Evolutionary conservation across 2,329 filamentous ascomycete species (phyloP).

Genomic region (Coniella lustricola): DNA sequence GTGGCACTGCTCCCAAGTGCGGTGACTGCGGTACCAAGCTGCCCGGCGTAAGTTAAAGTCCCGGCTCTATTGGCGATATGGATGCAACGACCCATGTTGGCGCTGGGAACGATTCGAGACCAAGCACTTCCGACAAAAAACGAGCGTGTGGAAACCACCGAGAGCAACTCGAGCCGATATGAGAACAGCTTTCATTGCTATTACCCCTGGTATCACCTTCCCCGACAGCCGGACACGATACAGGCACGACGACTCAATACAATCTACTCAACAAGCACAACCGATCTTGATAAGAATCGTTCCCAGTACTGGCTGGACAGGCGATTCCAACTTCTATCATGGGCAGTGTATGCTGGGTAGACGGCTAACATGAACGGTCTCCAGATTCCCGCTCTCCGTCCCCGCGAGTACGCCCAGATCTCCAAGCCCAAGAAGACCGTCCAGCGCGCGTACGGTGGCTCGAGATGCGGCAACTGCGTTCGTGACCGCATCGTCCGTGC

Average conservation of each 20-base stretch:
- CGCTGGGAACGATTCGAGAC: neutral
- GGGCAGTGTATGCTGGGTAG: neutral
- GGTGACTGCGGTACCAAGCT: slow-evolving; percentile 98
- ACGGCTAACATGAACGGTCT: slow-evolving; percentile 23
- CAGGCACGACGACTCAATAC: no score
- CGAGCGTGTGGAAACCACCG: no score
- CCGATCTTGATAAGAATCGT: no score
- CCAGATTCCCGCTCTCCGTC: slow-evolving; percentile 90
- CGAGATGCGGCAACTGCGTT: slow-evolving; percentile 97
- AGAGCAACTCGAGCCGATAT: no score
- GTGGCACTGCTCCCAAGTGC: slow-evolving; percentile 95
- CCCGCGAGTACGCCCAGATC: slow-evolving; percentile 94
- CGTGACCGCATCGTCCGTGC: slow-evolving; percentile 96
- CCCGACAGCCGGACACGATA: no score
- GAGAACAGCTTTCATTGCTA: no score
- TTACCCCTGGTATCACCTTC: no score
- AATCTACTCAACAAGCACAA: no score
- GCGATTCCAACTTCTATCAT: no score
- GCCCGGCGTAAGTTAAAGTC: slow-evolving; percentile 73
- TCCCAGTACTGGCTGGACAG: no score
- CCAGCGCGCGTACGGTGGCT: slow-evolving; percentile 96
- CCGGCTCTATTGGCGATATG: slow-evolving; percentile 10
- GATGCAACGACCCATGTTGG: slow-evolving; percentile 6
- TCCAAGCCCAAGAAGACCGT: slow-evolving; percentile 99
- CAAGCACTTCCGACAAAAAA: neutral